phyloP scores from a whole-genome alignment of 2,329 filamentous ascomycete genomes.

The Penicillium glabrum region DNA sequence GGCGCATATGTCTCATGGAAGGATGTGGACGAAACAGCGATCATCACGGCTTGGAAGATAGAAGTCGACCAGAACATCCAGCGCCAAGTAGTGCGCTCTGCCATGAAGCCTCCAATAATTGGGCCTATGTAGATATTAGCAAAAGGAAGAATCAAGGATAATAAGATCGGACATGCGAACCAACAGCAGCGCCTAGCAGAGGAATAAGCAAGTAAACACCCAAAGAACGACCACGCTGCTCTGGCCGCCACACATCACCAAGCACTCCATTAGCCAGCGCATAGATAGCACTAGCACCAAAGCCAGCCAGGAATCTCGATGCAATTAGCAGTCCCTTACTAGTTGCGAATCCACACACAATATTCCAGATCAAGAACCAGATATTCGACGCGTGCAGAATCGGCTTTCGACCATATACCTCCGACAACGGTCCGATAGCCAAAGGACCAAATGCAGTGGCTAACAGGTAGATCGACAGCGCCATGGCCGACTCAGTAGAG shows the following conservation, averaged over 20 bases:
- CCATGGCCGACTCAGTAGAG: constrained; percentile 32
- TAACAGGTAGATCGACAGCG: constrained; percentile 50
- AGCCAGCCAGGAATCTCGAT: constrained; percentile 52
- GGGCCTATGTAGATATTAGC: constrained; percentile 46
- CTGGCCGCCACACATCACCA: constrained; percentile 55
- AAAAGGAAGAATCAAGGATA: background rate
- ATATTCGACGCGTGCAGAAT: constrained; percentile 51
- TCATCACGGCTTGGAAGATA: constrained; percentile 59
- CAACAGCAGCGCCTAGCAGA: constrained; percentile 45
- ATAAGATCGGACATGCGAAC: background rate
- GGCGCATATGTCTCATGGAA: constrained; percentile 63
- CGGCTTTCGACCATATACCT: constrained; percentile 50
- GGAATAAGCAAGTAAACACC: constrained; percentile 60
- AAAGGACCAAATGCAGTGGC: constrained; percentile 47
- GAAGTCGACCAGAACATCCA: constrained; percentile 54
- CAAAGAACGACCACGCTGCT: constrained; percentile 59
- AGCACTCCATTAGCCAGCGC: constrained; percentile 39
- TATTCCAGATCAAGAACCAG: constrained; percentile 53
- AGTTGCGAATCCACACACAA: constrained; percentile 49
- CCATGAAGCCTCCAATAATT: constrained; percentile 62
- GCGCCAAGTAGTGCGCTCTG: constrained; percentile 38
- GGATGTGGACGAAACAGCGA: constrained; percentile 58
- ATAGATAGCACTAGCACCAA: constrained; percentile 52
- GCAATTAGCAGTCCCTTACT: constrained; percentile 49
- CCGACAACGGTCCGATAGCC: constrained; percentile 47